phyloP scores from a whole-genome alignment of 2,329 filamentous ascomycete genomes.

The Colletotrichum sp. region DNA sequence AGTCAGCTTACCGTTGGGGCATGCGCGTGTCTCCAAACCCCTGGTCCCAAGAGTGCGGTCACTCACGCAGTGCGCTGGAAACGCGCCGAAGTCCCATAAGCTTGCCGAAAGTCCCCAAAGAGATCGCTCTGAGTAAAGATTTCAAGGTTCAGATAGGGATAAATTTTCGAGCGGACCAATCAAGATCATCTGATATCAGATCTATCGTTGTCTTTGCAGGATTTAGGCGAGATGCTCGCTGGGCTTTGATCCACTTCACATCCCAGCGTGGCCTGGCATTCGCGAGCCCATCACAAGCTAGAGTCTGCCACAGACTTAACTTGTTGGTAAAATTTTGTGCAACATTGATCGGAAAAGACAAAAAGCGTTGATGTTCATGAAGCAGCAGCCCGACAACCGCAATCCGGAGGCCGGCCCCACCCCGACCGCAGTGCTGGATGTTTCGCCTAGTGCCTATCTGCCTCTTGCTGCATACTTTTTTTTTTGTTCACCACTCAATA shows the following conservation, averaged over 20 bases:
- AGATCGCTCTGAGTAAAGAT: background rate
- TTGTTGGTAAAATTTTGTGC: background rate
- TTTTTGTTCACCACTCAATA: background rate
- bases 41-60: background rate
- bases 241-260: background rate
- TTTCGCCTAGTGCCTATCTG: background rate
- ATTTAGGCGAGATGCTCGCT: background rate
- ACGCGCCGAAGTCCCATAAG: background rate
- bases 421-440: background rate
- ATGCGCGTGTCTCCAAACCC: background rate
- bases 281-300: background rate
- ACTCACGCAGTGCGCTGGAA: background rate
- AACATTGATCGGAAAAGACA: background rate
- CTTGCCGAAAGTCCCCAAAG: background rate
- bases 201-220: background rate
- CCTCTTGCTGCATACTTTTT: background rate
- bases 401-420: background rate
- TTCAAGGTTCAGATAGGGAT: background rate
- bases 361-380: background rate
- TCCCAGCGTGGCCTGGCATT: background rate
- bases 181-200: background rate
- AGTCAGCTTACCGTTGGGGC: background rate
- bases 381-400: background rate
- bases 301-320: background rate
- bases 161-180: background rate